Conservation (phyloP, 306 rosid species). For the Cucumis sativus region DNA sequence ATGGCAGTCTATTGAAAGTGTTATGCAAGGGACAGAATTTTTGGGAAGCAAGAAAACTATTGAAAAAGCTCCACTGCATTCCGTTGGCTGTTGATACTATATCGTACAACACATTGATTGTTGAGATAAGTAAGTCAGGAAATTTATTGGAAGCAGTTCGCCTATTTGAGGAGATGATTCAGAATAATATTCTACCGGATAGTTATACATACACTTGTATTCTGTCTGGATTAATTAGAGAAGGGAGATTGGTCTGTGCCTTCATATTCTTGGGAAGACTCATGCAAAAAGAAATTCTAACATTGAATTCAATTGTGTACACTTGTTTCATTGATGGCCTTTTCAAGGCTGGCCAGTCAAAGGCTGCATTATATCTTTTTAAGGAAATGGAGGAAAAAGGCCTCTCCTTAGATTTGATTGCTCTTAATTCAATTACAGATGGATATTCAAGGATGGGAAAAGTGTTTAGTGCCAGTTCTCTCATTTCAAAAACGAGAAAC, state of each 20-base stretch:
- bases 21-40: constrained; percentile 50
- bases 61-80: constrained; percentile 32
- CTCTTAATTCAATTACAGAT: constrained; percentile 42
- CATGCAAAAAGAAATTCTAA: constrained; percentile 30
- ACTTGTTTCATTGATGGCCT: constrained; percentile 51
- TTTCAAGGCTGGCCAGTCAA: constrained; percentile 54
- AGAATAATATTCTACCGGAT: constrained; percentile 42
- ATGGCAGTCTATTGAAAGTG: constrained; percentile 52
- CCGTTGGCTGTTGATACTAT: constrained; percentile 42
- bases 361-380: constrained; percentile 43
- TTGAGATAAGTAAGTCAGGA: constrained; percentile 41
- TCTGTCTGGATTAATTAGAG: constrained; percentile 45
- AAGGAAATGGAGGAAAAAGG: constrained; percentile 56
- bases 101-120: constrained; percentile 44
- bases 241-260: constrained; percentile 48
- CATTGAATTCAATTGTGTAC: constrained; percentile 34
- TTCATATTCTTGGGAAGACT: constrained; percentile 35
- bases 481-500: constrained; percentile 40
- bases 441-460: constrained; percentile 55
- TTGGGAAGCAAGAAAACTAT: constrained; percentile 31
- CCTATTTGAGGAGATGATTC: constrained; percentile 49
- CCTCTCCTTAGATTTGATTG: constrained; percentile 36
- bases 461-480: constrained; percentile 22
- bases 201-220: constrained; percentile 42
- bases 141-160: constrained; percentile 37